Base-by-base conservation (phyloP, 1,284 basidiomycete genomes). In the Boletellus sp. region DNA sequence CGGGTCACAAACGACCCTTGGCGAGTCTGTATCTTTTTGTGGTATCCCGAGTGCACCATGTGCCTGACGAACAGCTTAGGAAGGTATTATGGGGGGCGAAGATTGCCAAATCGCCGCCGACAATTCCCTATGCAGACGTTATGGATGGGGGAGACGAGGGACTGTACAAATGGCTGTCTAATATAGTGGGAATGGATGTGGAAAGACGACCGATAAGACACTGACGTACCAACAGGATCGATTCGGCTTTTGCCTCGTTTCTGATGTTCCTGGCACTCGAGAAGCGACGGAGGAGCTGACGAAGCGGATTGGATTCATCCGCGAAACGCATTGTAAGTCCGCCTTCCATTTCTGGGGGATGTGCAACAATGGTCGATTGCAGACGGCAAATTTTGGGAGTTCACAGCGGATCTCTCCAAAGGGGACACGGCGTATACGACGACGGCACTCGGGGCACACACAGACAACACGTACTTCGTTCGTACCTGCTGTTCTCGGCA, bases 301-400 rank as follows among this genome's bases (percentile, higher is more conserved):
- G 2, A 69, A 79, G 38, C 78, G 87, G 16, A 94, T 98, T 55
- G 85, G 83, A 1, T 91, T 90, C 60, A 94, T 98, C 48, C 81
- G 94, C 36, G 85, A 95, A 65, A 97, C 95, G 0, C 94, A 97
- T 61, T 98, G 94, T 87, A 61, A 53, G 47, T 43, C 5, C 0
- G 9, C 10, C 25, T 43, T 36, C 41, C 40, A 26, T 36, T 43
- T 53, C 21, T 10, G 21, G 47, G n/a, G 37, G 36, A 25, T 26
- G 33, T 25, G 27, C 33, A 36, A 35, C 36, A 39, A 21, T 32
- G 8, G 20, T 46, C 19, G 10, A 46, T 38, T 36, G 23, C 40
- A 93, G 90, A 94, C 57, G 92, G 91, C 26, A 83, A 84, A 40
- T 95, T 98, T 68, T 99, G 95, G 94, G 92, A 97, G 60, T 96